phyloP scores from a whole-genome alignment of 805 yeast species.

The Debaryomyces castellii region DNA sequence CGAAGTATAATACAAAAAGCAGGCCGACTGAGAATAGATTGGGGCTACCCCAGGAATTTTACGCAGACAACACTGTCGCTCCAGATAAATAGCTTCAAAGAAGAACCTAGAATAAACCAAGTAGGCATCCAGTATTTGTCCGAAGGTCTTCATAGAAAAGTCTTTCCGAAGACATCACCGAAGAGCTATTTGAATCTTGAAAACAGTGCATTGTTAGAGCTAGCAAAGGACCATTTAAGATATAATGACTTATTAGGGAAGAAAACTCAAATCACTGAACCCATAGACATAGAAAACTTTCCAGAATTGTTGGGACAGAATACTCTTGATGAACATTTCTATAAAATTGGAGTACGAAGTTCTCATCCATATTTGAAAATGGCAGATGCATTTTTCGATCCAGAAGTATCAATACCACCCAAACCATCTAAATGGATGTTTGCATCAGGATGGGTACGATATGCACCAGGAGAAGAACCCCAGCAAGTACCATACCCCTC shows the following conservation, averaged over 20 bases:
- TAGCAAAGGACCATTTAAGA: constrained; percentile 60
- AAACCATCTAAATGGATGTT: constrained; percentile 55
- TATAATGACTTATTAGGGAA: constrained; percentile 74
- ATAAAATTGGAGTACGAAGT: constrained; percentile 59
- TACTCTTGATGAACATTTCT: constrained; percentile 84
- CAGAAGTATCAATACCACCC: constrained; percentile 26
- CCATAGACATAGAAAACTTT: constrained; percentile 54
- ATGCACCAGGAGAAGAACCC: constrained; percentile 56
- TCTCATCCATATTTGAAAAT: constrained; percentile 59
- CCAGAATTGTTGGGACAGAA: constrained; percentile 72
- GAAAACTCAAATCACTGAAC: constrained; percentile 58
- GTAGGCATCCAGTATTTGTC: constrained; percentile 82
- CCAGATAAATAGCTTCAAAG: constrained; percentile 9
- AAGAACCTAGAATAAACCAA: constrained; percentile 62
- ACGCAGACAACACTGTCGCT: neutral
- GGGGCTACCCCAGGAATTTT: neutral
- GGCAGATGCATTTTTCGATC: constrained; percentile 43
- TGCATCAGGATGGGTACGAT: constrained; percentile 80
- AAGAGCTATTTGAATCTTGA: constrained; percentile 26
- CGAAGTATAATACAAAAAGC: neutral
- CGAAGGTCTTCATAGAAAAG: constrained; percentile 51
- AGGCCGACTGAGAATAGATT: neutral
- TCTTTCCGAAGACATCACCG: constrained; percentile 49
- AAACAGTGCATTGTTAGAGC: constrained; percentile 36
- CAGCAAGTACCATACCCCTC: constrained; percentile 62